Conservation (phyloP, 345 rosid genomes). For the Draba incana region DNA sequence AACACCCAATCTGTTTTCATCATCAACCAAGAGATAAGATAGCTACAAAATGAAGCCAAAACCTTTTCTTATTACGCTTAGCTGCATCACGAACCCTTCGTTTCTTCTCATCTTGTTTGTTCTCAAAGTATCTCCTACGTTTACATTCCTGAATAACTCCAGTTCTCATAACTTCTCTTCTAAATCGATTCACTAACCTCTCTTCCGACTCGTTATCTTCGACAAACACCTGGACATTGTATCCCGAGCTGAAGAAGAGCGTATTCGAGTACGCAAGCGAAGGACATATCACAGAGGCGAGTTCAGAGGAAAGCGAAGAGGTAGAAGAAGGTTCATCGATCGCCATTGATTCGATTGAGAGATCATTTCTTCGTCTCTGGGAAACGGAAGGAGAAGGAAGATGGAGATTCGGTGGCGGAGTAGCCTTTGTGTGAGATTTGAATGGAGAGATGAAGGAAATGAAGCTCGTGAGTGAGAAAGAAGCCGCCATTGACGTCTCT, state of each 20-base stretch:
- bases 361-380: constrained; percentile 43
- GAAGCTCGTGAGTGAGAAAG: constrained; percentile 62
- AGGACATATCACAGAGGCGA: constrained; percentile 69
- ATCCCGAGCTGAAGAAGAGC: constrained; percentile 67
- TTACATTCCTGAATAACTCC: constrained; percentile 82
- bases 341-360: constrained; percentile 35
- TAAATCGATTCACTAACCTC: constrained; percentile 65
- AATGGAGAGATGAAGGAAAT: constrained; percentile 64
- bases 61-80: constrained; percentile 74
- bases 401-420: constrained; percentile 39
- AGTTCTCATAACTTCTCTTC: constrained; percentile 78
- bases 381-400: constrained; percentile 34
- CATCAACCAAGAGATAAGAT: neutral
- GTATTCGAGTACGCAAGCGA: constrained; percentile 71
- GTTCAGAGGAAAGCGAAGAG: constrained; percentile 44
- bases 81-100: constrained; percentile 80
- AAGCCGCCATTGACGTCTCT: constrained; percentile 58
- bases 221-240: constrained; percentile 71
- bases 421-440: constrained; percentile 46
- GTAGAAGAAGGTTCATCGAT: constrained; percentile 38
- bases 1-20: no score
- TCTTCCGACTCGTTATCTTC: constrained; percentile 81
- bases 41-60: neutral
- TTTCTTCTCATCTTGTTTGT: constrained; percentile 75
- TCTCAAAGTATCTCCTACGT: constrained; percentile 69